Conservation (phyloP, 2,329 filamentous ascomycete genomes). For the Cadophora malorum region DNA sequence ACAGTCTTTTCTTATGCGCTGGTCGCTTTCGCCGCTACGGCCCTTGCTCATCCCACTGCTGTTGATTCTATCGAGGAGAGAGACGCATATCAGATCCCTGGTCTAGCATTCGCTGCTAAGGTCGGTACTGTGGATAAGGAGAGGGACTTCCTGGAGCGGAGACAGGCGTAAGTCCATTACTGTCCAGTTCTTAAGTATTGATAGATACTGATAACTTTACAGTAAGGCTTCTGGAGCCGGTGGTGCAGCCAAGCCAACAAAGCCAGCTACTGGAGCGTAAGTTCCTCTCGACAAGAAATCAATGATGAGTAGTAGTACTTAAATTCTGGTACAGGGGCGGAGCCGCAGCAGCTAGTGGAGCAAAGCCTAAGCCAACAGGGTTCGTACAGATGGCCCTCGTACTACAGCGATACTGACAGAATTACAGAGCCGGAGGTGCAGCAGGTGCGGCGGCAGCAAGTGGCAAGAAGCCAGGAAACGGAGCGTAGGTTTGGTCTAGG, state of each 20-base stretch:
- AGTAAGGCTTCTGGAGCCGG: slow-evolving; percentile 14
- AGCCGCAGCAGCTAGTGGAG: too few relatives aligned
- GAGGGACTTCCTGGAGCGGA: slow-evolving; percentile 18
- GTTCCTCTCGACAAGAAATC: background rate
- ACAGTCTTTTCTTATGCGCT: slow-evolving; percentile 34
- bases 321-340: too few relatives aligned
- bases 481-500: background rate
- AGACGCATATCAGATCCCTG: slow-evolving; percentile 15
- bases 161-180: slow-evolving; percentile 12
- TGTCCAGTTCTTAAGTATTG: background rate
- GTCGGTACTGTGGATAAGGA: slow-evolving; percentile 17
- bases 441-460: too few relatives aligned
- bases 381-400: too few relatives aligned
- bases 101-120: slow-evolving; percentile 11
- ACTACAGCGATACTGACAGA: too few relatives aligned
- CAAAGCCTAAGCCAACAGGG: too few relatives aligned
- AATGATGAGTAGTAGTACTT: too few relatives aligned
- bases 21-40: slow-evolving; percentile 31
- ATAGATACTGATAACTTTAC: background rate
- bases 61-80: slow-evolving; percentile 21
- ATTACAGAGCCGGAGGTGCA: too few relatives aligned
- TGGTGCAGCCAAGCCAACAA: slow-evolving; percentile 11
- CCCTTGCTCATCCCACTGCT: slow-evolving; percentile 25
- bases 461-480: too few relatives aligned
- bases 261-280: slow-evolving; percentile 10